phyloP scores from a whole-genome alignment of 371 early-diverging fungal genomes.

The Mucor circinelloides region DNA sequence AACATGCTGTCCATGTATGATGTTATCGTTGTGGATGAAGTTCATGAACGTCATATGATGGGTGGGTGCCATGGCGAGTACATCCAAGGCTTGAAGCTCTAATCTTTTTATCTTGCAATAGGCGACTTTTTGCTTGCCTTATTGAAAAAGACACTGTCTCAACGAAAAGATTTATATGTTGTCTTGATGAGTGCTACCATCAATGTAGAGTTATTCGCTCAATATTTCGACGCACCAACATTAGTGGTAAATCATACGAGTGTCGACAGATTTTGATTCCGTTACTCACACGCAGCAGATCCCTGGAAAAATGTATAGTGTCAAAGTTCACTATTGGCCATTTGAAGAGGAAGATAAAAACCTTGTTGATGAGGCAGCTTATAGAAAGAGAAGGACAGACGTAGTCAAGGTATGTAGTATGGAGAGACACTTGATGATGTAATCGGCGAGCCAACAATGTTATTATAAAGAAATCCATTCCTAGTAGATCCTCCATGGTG shows the following conservation, averaged over 20 bases:
- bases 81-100: neutral
- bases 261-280: too few species aligned
- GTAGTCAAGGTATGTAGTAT: constrained; percentile 39
- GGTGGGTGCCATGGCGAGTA: constrained; percentile 12
- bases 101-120: neutral
- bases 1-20: constrained; percentile 58
- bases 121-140: constrained; percentile 66
- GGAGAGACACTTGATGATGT: neutral
- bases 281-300: constrained; percentile 25
- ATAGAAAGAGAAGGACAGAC: constrained; percentile 44
- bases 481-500: constrained; percentile 46
- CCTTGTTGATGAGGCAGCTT: constrained; percentile 55
- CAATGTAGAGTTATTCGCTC: constrained; percentile 66
- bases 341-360: constrained; percentile 50
- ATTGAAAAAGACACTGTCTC: constrained; percentile 48
- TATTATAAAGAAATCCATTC: constrained; percentile 36
- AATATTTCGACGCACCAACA: constrained; percentile 60
- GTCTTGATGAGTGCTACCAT: constrained; percentile 87
- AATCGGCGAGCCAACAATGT: neutral
- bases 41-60: constrained; percentile 72
- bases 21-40: constrained; percentile 77
- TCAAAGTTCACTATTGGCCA: constrained; percentile 53
- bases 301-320: constrained; percentile 57
- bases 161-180: constrained; percentile 47
- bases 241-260: constrained; percentile 27